A percentile compares a stretch with the other conserved stretches of the same genome.
Evolutionary conservation across 345 rosid genomes (phyloP).

Genomic region (Moricandia arvensis): DNA sequence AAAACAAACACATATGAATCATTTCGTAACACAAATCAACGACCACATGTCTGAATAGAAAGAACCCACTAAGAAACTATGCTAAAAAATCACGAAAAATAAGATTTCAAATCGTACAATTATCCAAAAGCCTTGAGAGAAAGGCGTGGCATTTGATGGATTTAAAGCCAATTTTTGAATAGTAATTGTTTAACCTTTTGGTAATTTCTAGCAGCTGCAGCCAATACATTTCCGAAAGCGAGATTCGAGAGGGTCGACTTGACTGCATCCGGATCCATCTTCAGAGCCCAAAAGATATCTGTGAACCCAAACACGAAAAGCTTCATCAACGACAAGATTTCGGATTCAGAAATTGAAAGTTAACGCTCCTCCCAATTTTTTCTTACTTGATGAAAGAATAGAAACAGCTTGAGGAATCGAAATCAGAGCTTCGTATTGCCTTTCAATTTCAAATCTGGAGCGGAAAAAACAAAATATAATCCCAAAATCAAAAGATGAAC

Average conservation of each 20-base stretch:
- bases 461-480: constrained; percentile 5
- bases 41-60: not conserved
- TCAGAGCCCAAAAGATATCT: not conserved
- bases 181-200: constrained; percentile 58
- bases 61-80: too few relatives aligned
- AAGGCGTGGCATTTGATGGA: not conserved
- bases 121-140: not conserved
- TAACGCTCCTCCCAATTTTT: not conserved
- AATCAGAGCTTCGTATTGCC: not conserved
- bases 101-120: not conserved
- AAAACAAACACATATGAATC: not conserved
- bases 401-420: not conserved
- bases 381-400: not conserved
- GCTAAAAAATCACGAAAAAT: not conserved
- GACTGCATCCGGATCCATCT: constrained; percentile 89
- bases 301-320: too few relatives aligned
- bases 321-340: not conserved
- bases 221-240: constrained; percentile 91
- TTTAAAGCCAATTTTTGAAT: not conserved
- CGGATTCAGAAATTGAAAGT: too few relatives aligned
- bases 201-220: constrained; percentile 95
- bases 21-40: constrained; percentile 7
- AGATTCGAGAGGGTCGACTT: constrained; percentile 82
- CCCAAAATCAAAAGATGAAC: constrained; percentile 12
- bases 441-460: constrained; percentile 30